Percentiles rank a stretch among this genome's conserved stretches.
Conservation (phyloP, 2,329 filamentous ascomycete genomes). For the Hymenoscyphus linearis region DNA sequence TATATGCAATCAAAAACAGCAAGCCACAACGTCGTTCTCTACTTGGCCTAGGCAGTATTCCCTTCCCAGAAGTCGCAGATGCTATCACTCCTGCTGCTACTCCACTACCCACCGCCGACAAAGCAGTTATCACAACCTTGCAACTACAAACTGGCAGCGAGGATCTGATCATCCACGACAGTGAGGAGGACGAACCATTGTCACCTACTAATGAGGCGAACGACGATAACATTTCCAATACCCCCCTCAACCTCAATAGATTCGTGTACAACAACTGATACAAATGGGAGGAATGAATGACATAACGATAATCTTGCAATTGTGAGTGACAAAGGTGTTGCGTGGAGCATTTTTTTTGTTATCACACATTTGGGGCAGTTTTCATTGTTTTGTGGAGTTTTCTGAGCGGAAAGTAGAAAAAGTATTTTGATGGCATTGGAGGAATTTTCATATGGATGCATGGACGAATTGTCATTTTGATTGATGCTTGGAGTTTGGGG, state of each 20-base stretch:
- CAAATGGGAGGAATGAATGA: background rate
- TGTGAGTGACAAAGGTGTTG: background rate
- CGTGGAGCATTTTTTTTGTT: background rate
- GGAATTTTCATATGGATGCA: background rate
- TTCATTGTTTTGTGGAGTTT: background rate
- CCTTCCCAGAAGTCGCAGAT: conserved; percentile 26
- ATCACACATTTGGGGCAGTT: background rate
- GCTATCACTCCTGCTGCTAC: conserved; percentile 31
- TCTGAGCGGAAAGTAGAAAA: background rate
- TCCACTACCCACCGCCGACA: conserved; percentile 29
- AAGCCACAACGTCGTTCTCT: conserved; percentile 11
- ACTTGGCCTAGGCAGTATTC: conserved; percentile 18
- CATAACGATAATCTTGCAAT: background rate
- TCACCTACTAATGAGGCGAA: conserved; percentile 18
- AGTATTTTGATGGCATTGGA: background rate
- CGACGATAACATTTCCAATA: conserved; percentile 3
- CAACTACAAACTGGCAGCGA: conserved; percentile 40
- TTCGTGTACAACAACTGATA: conserved; percentile 16
- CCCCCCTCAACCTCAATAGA: conserved; percentile 13
- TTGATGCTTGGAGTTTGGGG: conserved; percentile 9
- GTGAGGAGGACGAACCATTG: conserved; percentile 36
- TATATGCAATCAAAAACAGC: conserved; percentile 7
- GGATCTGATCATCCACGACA: conserved; percentile 45
- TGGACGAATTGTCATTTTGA: background rate
- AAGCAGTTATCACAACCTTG: conserved; percentile 21